phyloP scores from a whole-genome alignment of 441 rosid genomes.

The Manihot esculenta region DNA sequence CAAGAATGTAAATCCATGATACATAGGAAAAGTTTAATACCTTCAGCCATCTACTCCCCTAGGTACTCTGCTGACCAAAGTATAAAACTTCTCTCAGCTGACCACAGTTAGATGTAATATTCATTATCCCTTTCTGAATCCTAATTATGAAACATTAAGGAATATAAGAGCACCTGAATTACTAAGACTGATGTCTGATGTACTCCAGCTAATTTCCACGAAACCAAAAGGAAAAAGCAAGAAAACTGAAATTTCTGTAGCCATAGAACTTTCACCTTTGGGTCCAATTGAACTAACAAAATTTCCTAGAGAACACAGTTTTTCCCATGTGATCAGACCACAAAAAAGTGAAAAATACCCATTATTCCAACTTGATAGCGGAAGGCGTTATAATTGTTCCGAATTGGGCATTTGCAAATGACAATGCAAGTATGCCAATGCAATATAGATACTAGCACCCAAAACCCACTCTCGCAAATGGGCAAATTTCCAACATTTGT shows the following conservation, averaged over 20 bases:
- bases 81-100: not conserved
- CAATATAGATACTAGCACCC: not conserved
- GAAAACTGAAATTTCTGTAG: not conserved
- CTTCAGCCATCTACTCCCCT: not conserved
- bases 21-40: not conserved
- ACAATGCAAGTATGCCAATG: not conserved
- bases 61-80: not conserved
- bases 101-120: not conserved
- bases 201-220: not conserved
- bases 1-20: conserved; percentile 4
- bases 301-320: not conserved
- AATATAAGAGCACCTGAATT: not conserved
- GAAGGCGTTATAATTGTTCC: not conserved
- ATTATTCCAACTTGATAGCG: not conserved
- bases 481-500: not conserved
- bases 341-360: conserved; percentile 7
- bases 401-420: not conserved
- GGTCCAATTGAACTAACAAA: not conserved
- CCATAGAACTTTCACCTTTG: not conserved
- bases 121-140: not conserved
- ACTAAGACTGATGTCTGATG: not conserved
- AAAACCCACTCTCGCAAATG: not conserved
- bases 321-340: not conserved
- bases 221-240: not conserved
- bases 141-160: not conserved